These are phyloP conservation scores for Suhomyces anneliseae DNA, from an alignment of 1,139 yeast species.

Conservation along the genomic window DNA sequence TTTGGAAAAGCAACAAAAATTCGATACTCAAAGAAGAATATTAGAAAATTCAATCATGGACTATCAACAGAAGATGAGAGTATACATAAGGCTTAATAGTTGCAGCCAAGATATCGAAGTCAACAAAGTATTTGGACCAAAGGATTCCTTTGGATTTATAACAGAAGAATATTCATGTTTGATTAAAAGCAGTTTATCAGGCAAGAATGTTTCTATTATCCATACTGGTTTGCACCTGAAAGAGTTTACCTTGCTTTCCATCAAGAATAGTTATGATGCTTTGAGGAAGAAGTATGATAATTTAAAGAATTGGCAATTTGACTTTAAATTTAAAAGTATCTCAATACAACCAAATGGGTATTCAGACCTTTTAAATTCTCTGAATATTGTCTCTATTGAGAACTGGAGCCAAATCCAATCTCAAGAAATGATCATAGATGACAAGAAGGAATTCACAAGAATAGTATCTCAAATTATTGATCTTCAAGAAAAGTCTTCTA, in stretches of 20 bases:
- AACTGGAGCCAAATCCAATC: conserved; percentile 15
- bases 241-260: conserved; percentile 11
- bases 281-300: conserved; percentile 9
- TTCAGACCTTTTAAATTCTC: conserved; percentile 17
- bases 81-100: conserved; percentile 18
- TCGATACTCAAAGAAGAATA: conserved; percentile 34
- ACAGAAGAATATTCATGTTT: conserved; percentile 25
- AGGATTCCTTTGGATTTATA: conserved; percentile 10
- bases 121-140: conserved; percentile 22
- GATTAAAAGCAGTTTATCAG: conserved; percentile 17
- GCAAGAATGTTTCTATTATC: conserved; percentile 22
- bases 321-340: conserved; percentile 14
- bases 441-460: conserved; percentile 6
- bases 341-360: conserved; percentile 6
- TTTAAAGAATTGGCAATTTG: conserved; percentile 10
- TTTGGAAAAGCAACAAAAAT: conserved; percentile 19
- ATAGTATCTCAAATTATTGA: conserved; percentile 4
- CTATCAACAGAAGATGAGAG: conserved; percentile 37
- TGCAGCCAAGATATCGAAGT: conserved; percentile 7
- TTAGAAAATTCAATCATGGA: conserved; percentile 57
- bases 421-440: conserved; percentile 24
- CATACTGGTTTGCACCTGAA: conserved; percentile 15
- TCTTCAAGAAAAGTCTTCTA: not conserved
- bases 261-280: conserved; percentile 14
- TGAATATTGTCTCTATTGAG: conserved; percentile 8